phyloP scores from a whole-genome alignment of 2,329 filamentous ascomycete species.

The Diplodia seriata region DNA sequence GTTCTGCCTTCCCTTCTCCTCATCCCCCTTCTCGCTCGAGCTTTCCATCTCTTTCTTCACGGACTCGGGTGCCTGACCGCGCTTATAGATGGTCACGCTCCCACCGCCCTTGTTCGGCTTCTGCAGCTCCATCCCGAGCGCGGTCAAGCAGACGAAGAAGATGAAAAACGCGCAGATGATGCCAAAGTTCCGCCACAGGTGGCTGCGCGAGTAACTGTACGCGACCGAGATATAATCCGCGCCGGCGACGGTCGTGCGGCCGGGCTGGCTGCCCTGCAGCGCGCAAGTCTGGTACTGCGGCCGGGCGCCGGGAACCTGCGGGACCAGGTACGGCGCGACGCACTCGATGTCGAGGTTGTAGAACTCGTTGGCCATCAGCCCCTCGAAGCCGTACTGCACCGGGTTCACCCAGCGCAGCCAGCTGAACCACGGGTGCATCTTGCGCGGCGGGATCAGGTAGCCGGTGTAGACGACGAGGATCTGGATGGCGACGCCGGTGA shows the following conservation, averaged over 20 bases:
- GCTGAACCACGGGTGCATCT: conserved; percentile 52
- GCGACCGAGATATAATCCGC: conserved; percentile 62
- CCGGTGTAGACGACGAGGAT: conserved; percentile 50
- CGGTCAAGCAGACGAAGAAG: conserved; percentile 57
- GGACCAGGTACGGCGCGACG: conserved; percentile 63
- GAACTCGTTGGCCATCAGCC: conserved; percentile 74
- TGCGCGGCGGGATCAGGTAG: conserved; percentile 49
- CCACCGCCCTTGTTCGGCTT: conserved; percentile 67
- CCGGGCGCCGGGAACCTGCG: conserved; percentile 52
- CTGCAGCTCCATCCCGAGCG: conserved; percentile 54
- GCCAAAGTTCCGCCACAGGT: conserved; percentile 67
- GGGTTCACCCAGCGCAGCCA: conserved; percentile 59
- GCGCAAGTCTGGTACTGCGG: conserved; percentile 65
- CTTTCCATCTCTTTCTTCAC: conserved; percentile 65
- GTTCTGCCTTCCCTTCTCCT: conserved; percentile 55
- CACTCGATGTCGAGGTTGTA: conserved; percentile 64
- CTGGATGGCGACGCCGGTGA: conserved; percentile 52
- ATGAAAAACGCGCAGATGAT: conserved; percentile 60
- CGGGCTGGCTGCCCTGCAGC: conserved; percentile 63
- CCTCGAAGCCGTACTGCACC: conserved; percentile 73
- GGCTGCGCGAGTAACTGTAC: conserved; percentile 62
- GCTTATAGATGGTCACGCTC: conserved; percentile 67
- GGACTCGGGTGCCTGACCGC: conserved; percentile 66
- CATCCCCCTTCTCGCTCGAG: conserved; percentile 53
- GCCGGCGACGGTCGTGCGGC: conserved; percentile 61